These are phyloP conservation scores for Trichoderma simmonsii DNA, from an alignment of 2,329 filamentous ascomycete species.

Conservation along the genomic window DNA sequence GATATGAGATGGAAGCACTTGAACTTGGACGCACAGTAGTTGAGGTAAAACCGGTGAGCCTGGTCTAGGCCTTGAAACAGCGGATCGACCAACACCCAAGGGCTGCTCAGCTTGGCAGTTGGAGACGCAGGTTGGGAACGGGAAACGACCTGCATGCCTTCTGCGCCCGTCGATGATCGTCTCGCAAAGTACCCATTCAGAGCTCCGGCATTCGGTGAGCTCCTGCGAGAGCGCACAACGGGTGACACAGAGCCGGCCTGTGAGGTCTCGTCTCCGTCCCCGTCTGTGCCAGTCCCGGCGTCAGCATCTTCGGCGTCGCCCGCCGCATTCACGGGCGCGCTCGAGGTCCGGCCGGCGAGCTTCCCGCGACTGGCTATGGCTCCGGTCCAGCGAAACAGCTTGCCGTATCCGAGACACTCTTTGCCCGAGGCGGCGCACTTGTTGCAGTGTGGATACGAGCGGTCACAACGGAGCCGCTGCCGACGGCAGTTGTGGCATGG, in stretches of 20 bases:
- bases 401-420: constrained; percentile 53
- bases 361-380: constrained; percentile 44
- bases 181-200: neutral
- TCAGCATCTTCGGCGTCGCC: constrained; percentile 3
- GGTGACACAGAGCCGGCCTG: constrained; percentile 17
- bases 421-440: constrained; percentile 48
- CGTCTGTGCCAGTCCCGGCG: neutral
- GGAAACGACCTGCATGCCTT: constrained; percentile 28
- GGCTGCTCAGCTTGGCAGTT: constrained; percentile 25
- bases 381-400: constrained; percentile 51
- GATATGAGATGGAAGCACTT: neutral
- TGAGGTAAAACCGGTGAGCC: constrained; percentile 41
- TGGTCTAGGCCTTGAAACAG: constrained; percentile 53
- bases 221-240: neutral
- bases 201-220: neutral
- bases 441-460: constrained; percentile 48
- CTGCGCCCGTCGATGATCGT: neutral
- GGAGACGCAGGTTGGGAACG: constrained; percentile 24
- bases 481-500: constrained; percentile 55
- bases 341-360: constrained; percentile 39
- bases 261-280: neutral
- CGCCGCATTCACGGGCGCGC: neutral
- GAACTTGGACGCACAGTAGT: constrained; percentile 36
- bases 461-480: constrained; percentile 52
- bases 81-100: constrained; percentile 43